These are phyloP conservation scores for Cadophora luteo-olivacea DNA, from an alignment of 2,329 filamentous ascomycete species.

Conservation along the genomic window DNA sequence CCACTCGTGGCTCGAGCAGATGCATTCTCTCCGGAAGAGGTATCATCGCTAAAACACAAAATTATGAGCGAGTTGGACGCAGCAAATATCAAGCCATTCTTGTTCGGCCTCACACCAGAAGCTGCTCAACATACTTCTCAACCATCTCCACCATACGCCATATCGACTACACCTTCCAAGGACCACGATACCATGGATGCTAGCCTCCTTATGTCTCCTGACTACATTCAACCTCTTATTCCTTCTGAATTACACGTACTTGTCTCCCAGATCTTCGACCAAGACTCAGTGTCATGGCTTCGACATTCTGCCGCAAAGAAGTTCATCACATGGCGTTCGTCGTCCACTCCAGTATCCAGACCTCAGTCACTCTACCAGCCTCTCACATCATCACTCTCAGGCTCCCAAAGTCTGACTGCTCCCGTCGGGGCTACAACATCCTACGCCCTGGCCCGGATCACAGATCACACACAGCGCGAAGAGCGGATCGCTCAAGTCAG, in stretches of 20 bases:
- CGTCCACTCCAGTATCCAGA: constrained; percentile 41
- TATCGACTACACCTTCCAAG: constrained; percentile 75
- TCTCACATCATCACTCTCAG: constrained; percentile 37
- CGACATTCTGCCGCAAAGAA: constrained; percentile 85
- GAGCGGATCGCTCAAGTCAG: constrained; percentile 71
- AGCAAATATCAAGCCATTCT: constrained; percentile 68
- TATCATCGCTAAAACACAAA: constrained; percentile 64
- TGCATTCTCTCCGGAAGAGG: constrained; percentile 62
- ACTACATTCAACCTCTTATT: constrained; percentile 83
- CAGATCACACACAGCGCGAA: constrained; percentile 64
- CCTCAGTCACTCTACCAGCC: constrained; percentile 48
- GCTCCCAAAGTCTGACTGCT: constrained; percentile 37
- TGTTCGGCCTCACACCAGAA: constrained; percentile 55
- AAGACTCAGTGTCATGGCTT: constrained; percentile 79
- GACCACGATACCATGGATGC: constrained; percentile 90
- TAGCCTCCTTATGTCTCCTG: constrained; percentile 88
- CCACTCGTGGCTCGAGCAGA: constrained; percentile 83
- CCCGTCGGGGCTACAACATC: constrained; percentile 48
- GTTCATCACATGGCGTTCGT: constrained; percentile 72
- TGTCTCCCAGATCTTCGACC: constrained; percentile 77
- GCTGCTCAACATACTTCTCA: constrained; percentile 29
- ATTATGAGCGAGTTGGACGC: constrained; percentile 62
- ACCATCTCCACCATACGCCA: constrained; percentile 66
- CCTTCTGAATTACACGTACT: constrained; percentile 75
- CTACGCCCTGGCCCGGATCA: constrained; percentile 66